Conservation (phyloP, 768 basidiomycete species). For the Leucosporidium scottii region DNA sequence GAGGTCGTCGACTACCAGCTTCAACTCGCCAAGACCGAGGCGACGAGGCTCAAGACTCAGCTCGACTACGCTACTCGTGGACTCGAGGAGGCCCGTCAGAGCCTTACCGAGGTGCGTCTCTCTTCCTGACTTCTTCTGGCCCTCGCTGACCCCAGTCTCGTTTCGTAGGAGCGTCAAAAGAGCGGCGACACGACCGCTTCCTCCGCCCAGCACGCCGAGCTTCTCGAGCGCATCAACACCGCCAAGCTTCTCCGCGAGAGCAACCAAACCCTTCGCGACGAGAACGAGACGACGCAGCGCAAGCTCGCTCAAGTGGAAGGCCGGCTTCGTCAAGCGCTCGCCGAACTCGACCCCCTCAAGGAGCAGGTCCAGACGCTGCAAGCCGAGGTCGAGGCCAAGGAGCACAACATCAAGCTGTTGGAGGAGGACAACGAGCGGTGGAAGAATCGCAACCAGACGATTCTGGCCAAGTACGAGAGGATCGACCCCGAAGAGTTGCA, state of each 20-base stretch:
- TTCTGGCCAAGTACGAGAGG: slow-evolving; percentile 83
- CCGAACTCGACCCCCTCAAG: slow-evolving; percentile 66
- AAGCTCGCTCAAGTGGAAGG: slow-evolving; percentile 47
- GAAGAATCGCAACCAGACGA: slow-evolving; percentile 74
- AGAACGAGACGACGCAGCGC: slow-evolving; percentile 63
- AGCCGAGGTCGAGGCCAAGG: slow-evolving; percentile 68
- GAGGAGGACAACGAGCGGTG: slow-evolving; percentile 71
- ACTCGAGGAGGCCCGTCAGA: slow-evolving; percentile 62
- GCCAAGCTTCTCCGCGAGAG: slow-evolving; percentile 79
- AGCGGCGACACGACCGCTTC: slow-evolving; percentile 64
- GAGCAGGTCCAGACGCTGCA: slow-evolving; percentile 59
- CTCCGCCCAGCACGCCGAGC: slow-evolving; percentile 71
- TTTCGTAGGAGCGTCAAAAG: slow-evolving; percentile 65
- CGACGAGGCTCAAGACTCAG: slow-evolving; percentile 62
- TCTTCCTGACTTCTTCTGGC: neutral
- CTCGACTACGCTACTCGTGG: slow-evolving; percentile 64
- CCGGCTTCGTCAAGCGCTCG: slow-evolving; percentile 54
- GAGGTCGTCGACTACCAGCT: slow-evolving; percentile 83
- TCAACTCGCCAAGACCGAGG: slow-evolving; percentile 73
- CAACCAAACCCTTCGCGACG: slow-evolving; percentile 73
- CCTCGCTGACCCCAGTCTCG: neutral
- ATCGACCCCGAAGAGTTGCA: slow-evolving; percentile 81
- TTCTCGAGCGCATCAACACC: slow-evolving; percentile 78
- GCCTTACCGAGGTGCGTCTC: slow-evolving; percentile 58
- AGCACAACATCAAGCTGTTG: slow-evolving; percentile 59